phyloP scores from a whole-genome alignment of 768 basidiomycete species.

The Xerocomus brunneocitrinus region DNA sequence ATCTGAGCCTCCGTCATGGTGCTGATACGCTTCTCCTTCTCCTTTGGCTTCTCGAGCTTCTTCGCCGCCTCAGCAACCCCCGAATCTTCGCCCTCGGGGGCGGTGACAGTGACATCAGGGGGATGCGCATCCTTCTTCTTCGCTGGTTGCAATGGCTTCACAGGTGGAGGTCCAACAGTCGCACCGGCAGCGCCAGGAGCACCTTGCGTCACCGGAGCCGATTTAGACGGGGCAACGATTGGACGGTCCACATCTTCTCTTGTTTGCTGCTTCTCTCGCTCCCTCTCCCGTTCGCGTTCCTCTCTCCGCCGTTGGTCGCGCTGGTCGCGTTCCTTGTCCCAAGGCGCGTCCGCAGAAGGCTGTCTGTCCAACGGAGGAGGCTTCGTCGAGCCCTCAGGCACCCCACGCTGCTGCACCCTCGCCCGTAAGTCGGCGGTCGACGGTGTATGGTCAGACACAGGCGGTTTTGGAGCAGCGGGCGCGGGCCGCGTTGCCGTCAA shows the following conservation, averaged over 20 bases:
- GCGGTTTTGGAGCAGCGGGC: conserved; percentile 42
- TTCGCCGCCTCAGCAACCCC: conserved; percentile 67
- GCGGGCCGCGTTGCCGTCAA: conserved; percentile 52
- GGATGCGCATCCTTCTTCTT: conserved; percentile 50
- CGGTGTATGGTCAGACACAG: conserved; percentile 49
- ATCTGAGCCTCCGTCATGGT: conserved; percentile 98
- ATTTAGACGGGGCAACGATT: conserved; percentile 38
- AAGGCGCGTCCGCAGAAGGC: conserved; percentile 38
- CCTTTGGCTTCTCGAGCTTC: conserved; percentile 54
- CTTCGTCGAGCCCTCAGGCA: conserved; percentile 30
- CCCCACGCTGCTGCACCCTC: conserved; percentile 54
- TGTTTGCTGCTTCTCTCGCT: conserved; percentile 29
- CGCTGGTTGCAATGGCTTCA: conserved; percentile 70
- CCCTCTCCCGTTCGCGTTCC: conserved; percentile 31
- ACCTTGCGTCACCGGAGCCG: conserved; percentile 42
- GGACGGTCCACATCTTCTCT: conserved; percentile 34
- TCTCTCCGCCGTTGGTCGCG: conserved; percentile 38
- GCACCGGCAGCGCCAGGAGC: conserved; percentile 46
- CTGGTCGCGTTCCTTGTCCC: conserved; percentile 36
- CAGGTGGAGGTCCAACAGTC: conserved; percentile 50
- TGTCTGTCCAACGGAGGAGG: conserved; percentile 29
- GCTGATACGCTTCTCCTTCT: conserved; percentile 82
- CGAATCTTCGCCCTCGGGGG: conserved; percentile 39
- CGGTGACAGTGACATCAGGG: conserved; percentile 50
- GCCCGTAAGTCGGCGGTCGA: conserved; percentile 63